Evolutionary conservation across 2,329 filamentous ascomycete species (phyloP).

Genomic region (Microsporum ferrugineum): DNA sequence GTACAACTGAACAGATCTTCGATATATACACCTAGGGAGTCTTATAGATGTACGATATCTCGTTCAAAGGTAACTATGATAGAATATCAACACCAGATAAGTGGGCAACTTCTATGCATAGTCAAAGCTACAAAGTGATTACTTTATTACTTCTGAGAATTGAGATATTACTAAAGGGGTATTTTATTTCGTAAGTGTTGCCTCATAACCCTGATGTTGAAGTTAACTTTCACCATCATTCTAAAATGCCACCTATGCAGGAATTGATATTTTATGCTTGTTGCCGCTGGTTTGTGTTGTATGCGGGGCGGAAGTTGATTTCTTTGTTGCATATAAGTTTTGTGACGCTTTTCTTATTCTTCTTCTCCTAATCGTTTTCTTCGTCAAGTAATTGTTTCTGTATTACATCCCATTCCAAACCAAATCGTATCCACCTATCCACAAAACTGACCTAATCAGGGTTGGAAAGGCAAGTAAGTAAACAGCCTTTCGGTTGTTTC

Average conservation of each 20-base stretch:
- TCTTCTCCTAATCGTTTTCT: neutral
- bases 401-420: constrained; percentile 1
- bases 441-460: neutral
- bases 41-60: no score
- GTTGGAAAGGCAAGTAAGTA: neutral
- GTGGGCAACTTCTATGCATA: no score
- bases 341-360: neutral
- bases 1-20: no score
- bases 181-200: neutral
- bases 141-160: neutral
- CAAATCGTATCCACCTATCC: neutral
- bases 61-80: no score
- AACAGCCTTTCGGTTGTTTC: neutral
- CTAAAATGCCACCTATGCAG: neutral
- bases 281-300: neutral
- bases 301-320: neutral
- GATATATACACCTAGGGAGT: no score
- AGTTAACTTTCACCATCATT: neutral
- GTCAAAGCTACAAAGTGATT: no score
- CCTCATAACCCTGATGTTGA: neutral
- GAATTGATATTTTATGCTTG: neutral
- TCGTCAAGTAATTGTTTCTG: constrained; percentile 1
- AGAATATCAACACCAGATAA: no score
- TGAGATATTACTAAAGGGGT: neutral
- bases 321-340: neutral